Conservation (phyloP, 331 rosid species). For the Quercus lobata region DNA sequence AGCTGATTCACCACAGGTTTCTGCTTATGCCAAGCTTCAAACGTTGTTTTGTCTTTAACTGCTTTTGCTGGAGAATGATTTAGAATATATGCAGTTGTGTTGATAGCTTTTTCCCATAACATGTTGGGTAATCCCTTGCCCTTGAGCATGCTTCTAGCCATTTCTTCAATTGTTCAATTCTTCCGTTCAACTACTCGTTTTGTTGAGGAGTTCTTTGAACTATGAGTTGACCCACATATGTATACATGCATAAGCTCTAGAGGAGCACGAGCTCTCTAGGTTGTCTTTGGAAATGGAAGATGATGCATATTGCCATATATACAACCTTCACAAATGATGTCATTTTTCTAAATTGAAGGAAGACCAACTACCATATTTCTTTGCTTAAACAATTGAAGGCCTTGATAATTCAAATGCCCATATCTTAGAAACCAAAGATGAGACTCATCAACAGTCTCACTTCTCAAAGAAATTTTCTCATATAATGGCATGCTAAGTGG, state of each 20-base stretch:
- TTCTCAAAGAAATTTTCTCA: background rate
- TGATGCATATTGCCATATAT: background rate
- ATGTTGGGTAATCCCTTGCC: too few species aligned
- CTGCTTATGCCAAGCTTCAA: background rate
- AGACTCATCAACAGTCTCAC: background rate
- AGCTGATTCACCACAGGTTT: background rate
- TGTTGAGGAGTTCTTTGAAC: background rate
- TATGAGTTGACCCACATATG: background rate
- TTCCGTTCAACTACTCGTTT: too few species aligned
- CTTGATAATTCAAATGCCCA: background rate
- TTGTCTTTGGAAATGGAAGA: background rate
- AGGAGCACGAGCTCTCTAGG: background rate
- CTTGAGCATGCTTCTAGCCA: too few species aligned
- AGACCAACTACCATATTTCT: background rate
- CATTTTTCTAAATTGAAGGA: background rate
- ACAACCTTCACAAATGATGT: background rate
- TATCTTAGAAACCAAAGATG: too few species aligned
- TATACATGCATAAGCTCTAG: background rate
- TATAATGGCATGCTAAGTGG: background rate
- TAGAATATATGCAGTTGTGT: background rate
- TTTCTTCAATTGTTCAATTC: too few species aligned
- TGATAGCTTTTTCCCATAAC: too few species aligned
- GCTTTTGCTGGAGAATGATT: background rate
- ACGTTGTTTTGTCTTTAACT: background rate
- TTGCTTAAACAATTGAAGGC: background rate